Evolutionary conservation across 306 rosid genomes (phyloP), one percentile per base, ranked within the genome.

Genomic region (Nissolia schottii): DNA sequence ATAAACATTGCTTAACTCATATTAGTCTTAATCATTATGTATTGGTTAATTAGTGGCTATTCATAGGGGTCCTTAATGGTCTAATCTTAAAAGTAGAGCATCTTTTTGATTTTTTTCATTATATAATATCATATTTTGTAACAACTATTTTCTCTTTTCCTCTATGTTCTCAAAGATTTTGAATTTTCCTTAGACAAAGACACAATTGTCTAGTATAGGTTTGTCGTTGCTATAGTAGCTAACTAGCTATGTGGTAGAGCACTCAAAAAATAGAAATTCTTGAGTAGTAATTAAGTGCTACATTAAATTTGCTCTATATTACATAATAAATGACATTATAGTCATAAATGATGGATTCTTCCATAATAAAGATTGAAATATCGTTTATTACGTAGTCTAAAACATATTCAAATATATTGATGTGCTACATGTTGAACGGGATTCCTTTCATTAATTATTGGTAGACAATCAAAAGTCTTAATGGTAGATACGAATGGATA

Each of bases 81-180:
- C 73, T 18, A 58, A 74, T 69, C 62, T 67, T n/a, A 73, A 61
- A 65, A 34, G 54, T 67, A 22, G 59, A 34, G n/a, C 11, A 40
- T 37, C 58, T 66, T 75, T 57, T 81, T 58, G 50, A n/a, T n/a
- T 70, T 76, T 77, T 77, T 77, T 62, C 56, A 69, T 32, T 62
- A 57, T 48, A 56, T 14, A 15, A 64, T 57, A 58, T 71, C 82
- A 77, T 71, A 45, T 28, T 58, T 51, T 49, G 55, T 48, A 0
- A 48, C 43, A 80, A 79, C 78, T 64, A 66, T 79, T 4, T 74
- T 2, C 32, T 67, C 49, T 50, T 67, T 67, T 51, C 73, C 19
- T 24, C 50, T 14, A 31, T 50, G 46, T 20, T 51, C 34, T 38
- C 35, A 14, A 51, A 69, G 37, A n/a, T 69, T 69, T 51, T 14